Percentiles rank a stretch among this genome's conserved stretches.
Evolutionary conservation across 495 filamentous ascomycete genomes (phyloP).

Genomic region (Penicillium roqueforti): DNA sequence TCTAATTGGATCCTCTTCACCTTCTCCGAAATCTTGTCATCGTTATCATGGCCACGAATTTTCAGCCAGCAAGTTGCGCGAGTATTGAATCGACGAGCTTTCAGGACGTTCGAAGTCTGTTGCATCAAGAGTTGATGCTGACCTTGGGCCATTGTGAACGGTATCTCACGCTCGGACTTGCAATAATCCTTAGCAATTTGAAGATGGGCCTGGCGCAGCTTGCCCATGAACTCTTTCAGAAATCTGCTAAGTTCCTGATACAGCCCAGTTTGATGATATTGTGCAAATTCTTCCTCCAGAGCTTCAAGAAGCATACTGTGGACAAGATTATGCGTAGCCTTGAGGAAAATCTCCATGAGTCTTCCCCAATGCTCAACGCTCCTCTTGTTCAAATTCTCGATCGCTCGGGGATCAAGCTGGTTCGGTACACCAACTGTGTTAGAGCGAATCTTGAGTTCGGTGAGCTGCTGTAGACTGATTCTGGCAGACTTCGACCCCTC

Average conservation of each 20-base stretch:
- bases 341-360: slow-evolving; percentile 30
- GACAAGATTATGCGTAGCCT: slow-evolving; percentile 27
- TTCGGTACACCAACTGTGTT: slow-evolving; percentile 36
- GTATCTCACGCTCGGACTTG: slow-evolving; percentile 28
- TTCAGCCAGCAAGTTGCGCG: slow-evolving; percentile 18
- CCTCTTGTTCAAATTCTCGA: slow-evolving; percentile 35
- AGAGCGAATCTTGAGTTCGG: slow-evolving; percentile 34
- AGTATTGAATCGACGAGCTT: slow-evolving; percentile 5
- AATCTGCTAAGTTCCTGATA: slow-evolving; percentile 13
- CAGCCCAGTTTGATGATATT: slow-evolving; percentile 35
- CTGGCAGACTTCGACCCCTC: background rate
- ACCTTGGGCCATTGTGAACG: slow-evolving; percentile 34
- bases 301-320: slow-evolving; percentile 26
- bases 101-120: background rate
- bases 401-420: slow-evolving; percentile 40
- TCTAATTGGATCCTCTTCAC: slow-evolving; percentile 19
- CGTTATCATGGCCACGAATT: slow-evolving; percentile 5
- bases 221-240: slow-evolving; percentile 25
- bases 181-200: slow-evolving; percentile 20
- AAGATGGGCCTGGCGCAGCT: slow-evolving; percentile 22
- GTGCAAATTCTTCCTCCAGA: slow-evolving; percentile 30
- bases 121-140: slow-evolving; percentile 19
- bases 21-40: slow-evolving; percentile 13
- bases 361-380: slow-evolving; percentile 40
- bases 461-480: slow-evolving; percentile 33